Evolutionary conservation across 148 eudicot species (phyloP).

Genomic region (Vaccinium vitisidaea): DNA sequence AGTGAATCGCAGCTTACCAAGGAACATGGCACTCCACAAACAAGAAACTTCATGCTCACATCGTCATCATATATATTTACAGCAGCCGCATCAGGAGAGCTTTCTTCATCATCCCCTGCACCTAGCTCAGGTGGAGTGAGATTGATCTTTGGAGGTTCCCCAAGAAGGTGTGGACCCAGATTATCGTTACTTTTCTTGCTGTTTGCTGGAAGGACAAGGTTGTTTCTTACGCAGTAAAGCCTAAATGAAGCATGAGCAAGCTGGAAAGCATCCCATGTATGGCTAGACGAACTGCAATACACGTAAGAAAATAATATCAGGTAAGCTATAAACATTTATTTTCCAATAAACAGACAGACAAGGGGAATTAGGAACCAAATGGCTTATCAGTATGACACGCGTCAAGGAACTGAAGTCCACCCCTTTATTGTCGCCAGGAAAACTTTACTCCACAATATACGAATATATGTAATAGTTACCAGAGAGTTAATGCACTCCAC

Average conservation of each 20-base stretch:
- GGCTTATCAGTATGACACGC: background rate
- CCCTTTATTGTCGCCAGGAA: no score
- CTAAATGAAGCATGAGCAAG: conserved; percentile 85
- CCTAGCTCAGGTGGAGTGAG: conserved; percentile 59
- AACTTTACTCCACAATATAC: background rate
- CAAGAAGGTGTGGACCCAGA: conserved; percentile 75
- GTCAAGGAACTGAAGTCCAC: background rate
- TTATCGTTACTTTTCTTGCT: conserved; percentile 33
- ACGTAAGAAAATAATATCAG: conserved; percentile 5
- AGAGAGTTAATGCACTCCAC: background rate
- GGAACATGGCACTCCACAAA: conserved; percentile 67
- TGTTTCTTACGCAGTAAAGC: conserved; percentile 69
- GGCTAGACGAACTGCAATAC: conserved; percentile 77
- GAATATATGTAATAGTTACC: background rate
- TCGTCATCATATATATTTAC: conserved; percentile 89
- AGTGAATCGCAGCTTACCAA: conserved; percentile 49
- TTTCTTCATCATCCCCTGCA: conserved; percentile 64
- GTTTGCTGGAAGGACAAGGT: conserved; percentile 44
- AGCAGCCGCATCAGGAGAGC: conserved; percentile 54
- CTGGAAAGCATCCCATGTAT: conserved; percentile 93
- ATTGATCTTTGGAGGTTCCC: conserved; percentile 75
- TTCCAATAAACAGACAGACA: conserved; percentile 6
- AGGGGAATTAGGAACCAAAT: background rate
- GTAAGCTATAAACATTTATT: background rate
- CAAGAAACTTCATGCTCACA: conserved; percentile 65